A percentile compares a stretch with the other conserved stretches of the same genome.
phyloP scores from a whole-genome alignment of 31 red algal genomes.

The Odonthalia washingtoniensis region DNA sequence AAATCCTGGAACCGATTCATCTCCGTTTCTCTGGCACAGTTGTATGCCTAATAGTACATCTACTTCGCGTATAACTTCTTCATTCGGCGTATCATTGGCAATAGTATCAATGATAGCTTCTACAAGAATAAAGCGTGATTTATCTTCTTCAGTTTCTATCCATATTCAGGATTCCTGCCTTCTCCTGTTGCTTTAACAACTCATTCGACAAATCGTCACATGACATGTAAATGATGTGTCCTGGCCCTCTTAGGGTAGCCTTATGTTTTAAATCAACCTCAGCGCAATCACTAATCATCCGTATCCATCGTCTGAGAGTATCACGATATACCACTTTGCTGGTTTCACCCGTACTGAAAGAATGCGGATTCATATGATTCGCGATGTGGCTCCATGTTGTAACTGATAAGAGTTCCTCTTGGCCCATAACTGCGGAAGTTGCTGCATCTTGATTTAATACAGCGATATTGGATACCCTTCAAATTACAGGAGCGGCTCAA shows the following conservation, averaged over 20 bases:
- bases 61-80: slow-evolving; percentile 25
- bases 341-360: too few relatives aligned
- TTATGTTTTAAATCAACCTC: too few relatives aligned
- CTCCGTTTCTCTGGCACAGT: neutral
- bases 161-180: slow-evolving; percentile 3
- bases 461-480: too few relatives aligned
- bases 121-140: neutral
- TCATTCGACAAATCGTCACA: slow-evolving; percentile 46
- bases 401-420: too few relatives aligned
- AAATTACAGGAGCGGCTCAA: too few relatives aligned
- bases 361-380: too few relatives aligned
- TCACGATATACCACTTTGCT: too few relatives aligned
- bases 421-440: too few relatives aligned
- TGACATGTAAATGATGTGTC: slow-evolving; percentile 47
- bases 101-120: slow-evolving; percentile 28
- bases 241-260: slow-evolving; percentile 27
- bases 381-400: too few relatives aligned
- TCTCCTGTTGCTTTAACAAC: slow-evolving; percentile 27
- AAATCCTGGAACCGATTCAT: slow-evolving; percentile 2
- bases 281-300: too few relatives aligned
- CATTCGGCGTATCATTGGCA: slow-evolving; percentile 48
- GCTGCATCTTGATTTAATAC: too few relatives aligned
- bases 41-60: neutral
- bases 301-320: too few relatives aligned
- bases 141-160: neutral